Base-by-base conservation (phyloP, 2,329 filamentous ascomycete genomes). In the Gyromitra esculenta region DNA sequence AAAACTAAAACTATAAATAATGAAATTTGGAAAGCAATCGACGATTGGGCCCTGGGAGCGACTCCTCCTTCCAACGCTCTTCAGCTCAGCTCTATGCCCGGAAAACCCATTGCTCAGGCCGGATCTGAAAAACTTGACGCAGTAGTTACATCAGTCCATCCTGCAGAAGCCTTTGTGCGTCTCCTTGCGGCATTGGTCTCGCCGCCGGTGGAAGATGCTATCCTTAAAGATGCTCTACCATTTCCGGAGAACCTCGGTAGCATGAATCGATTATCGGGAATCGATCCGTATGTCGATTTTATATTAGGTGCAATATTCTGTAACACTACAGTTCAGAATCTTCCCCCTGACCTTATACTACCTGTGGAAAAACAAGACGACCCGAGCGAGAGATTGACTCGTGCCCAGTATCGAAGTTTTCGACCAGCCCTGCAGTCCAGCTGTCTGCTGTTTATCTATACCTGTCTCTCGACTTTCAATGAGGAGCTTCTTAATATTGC, bases 251-350 rank as follows among this genome's bases (percentile, higher is more conserved):
- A 88, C 52, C 86, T 99, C 7, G 94, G 95, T 3, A 89, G 90
- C 15, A 88, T 89, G 9, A 92, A 91, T 80, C 90, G 96, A 68
- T 90, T 90, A 84, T 90, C 94, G 13, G 96, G 96, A 1, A 93
- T 99, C 77, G 94, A 97, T 76, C 90, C 92, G 1, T 99, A 97
- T 81, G 87, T 98, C 73, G 96, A 99, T 83, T 97, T 96, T 82
- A 90, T 94, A 21, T 85, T 98, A 78, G 93, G 77, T 35, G 68
- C 78, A 50, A 77, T 79, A 35, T 79, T 79, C 43, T 62, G 66
- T 11, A 79, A 75, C 41, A 78, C 78, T 21, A 78, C 74, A 13
- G 54, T 77, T 6, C 67, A 78, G 48, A 79, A 79, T 60, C 77
- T 79, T 13, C 77, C 77, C 15, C 77, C 73, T 11, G 78, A 79